Conservation (phyloP, 1,139 yeast species). For the Blastobotrys niveus region DNA sequence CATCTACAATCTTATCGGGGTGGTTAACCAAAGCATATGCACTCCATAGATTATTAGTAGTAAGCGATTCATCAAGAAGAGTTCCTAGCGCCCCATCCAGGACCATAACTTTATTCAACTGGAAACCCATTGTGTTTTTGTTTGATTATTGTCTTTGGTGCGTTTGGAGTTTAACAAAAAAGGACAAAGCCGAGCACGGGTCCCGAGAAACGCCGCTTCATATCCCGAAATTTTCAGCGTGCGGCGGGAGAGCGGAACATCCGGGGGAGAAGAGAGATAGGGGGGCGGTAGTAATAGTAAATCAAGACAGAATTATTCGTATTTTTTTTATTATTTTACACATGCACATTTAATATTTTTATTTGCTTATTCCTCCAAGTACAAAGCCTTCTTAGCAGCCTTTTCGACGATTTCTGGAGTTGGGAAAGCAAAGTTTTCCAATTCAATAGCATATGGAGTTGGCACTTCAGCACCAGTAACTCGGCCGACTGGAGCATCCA, state of each 20-base stretch:
- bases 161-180: too few relatives aligned
- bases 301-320: too few relatives aligned
- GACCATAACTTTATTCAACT: conserved; percentile 27
- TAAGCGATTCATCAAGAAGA: conserved; percentile 37
- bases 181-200: too few relatives aligned
- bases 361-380: conserved; percentile 46
- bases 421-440: conserved; percentile 99
- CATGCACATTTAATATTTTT: neutral
- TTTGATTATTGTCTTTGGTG: too few relatives aligned
- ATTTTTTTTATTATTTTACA: neutral
- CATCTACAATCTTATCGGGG: conserved; percentile 43
- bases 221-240: too few relatives aligned
- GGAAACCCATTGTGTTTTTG: too few relatives aligned
- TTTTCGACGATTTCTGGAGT: conserved; percentile 84
- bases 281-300: too few relatives aligned
- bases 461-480: conserved; percentile 99
- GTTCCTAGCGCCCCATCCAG: conserved; percentile 47
- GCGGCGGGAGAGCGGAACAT: too few relatives aligned
- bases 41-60: conserved; percentile 51
- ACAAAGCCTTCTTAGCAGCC: conserved; percentile 86
- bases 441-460: conserved; percentile 94
- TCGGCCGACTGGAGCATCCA: conserved; percentile 98
- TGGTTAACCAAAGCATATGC: conserved; percentile 47
- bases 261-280: too few relatives aligned
- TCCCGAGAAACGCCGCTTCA: too few relatives aligned